Percentiles rank a stretch among this genome's conserved stretches.
These are phyloP conservation scores for Oryza glaberrima DNA, from an alignment of 176 grass and related monocot species.

Conservation along the genomic window DNA sequence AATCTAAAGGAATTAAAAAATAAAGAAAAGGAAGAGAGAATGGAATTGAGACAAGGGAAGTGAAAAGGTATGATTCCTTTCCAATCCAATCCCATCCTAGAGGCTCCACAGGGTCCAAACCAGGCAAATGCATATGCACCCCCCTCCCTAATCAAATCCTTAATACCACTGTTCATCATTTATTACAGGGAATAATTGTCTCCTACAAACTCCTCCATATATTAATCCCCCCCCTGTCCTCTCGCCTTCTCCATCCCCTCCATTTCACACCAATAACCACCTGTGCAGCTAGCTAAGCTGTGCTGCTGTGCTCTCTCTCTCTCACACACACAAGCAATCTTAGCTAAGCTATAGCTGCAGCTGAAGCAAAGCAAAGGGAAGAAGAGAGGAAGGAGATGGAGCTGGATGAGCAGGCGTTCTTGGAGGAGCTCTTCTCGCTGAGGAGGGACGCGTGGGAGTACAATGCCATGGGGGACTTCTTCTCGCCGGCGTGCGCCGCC, in stretches of 20 bases:
- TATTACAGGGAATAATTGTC: conserved; percentile 78
- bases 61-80: conserved; percentile 42
- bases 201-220: conserved; percentile 32
- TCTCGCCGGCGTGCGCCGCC: conserved; percentile 49
- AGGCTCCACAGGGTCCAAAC: background rate
- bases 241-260: background rate
- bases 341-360: background rate
- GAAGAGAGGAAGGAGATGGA: conserved; percentile 52
- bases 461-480: conserved; percentile 86
- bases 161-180: conserved; percentile 35
- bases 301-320: background rate
- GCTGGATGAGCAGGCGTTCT: conserved; percentile 83
- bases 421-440: conserved; percentile 86
- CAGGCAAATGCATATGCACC: too few species aligned
- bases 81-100: conserved; percentile 33
- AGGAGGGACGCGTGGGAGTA: conserved; percentile 77
- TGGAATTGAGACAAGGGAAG: background rate
- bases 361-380: background rate
- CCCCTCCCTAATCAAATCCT: conserved; percentile 40
- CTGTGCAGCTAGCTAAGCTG: background rate
- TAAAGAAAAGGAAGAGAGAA: background rate
- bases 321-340: background rate
- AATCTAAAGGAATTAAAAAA: background rate
- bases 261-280: background rate
- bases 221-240: conserved; percentile 31